A percentile compares a stretch with the other conserved stretches of the same genome.
phyloP scores from a whole-genome alignment of 176 grass and related monocot genomes.

The Aechmea fasciata region DNA sequence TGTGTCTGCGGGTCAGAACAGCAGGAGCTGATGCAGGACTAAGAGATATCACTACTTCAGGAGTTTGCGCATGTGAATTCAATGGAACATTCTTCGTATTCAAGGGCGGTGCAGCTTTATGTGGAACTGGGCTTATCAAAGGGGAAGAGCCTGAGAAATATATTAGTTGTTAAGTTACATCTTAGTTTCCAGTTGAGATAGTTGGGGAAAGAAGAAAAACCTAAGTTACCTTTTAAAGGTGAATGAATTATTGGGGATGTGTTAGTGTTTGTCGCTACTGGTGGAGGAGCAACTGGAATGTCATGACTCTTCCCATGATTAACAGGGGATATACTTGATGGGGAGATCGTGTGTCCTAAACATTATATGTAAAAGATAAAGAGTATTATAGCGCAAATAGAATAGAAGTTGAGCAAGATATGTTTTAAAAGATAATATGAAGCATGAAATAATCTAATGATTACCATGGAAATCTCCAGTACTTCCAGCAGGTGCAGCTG shows the following conservation, averaged over 20 bases:
- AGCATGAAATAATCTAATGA: conserved; percentile 4
- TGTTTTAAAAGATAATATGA: conserved; percentile 2
- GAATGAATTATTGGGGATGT: conserved; percentile 31
- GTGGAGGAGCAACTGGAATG: conserved; percentile 40
- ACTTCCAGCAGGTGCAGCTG: conserved; percentile 38
- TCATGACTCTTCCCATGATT: conserved; percentile 18
- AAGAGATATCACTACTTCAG: conserved; percentile 15
- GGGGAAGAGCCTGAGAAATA: conserved; percentile 43
- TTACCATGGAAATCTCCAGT: conserved; percentile 33
- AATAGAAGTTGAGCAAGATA: conserved; percentile 2
- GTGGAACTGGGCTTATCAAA: conserved; percentile 48
- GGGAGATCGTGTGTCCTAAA: conserved; percentile 33
- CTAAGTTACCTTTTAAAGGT: conserved; percentile 41
- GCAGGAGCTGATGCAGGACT: conserved; percentile 31
- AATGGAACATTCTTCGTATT: conserved; percentile 39
- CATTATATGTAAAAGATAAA: conserved; percentile 23
- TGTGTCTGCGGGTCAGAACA: conserved; percentile 23
- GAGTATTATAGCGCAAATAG: conserved; percentile 3
- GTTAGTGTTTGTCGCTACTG: conserved; percentile 26
- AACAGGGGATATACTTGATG: conserved; percentile 30
- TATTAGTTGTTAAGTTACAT: conserved; percentile 15
- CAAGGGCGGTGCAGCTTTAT: conserved; percentile 40
- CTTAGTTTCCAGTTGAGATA: conserved; percentile 8
- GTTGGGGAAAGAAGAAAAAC: not conserved
- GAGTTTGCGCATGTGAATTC: conserved; percentile 29